Evolutionary conservation across 2,329 filamentous ascomycete species (phyloP).

Genomic region (Venturia carpophila): DNA sequence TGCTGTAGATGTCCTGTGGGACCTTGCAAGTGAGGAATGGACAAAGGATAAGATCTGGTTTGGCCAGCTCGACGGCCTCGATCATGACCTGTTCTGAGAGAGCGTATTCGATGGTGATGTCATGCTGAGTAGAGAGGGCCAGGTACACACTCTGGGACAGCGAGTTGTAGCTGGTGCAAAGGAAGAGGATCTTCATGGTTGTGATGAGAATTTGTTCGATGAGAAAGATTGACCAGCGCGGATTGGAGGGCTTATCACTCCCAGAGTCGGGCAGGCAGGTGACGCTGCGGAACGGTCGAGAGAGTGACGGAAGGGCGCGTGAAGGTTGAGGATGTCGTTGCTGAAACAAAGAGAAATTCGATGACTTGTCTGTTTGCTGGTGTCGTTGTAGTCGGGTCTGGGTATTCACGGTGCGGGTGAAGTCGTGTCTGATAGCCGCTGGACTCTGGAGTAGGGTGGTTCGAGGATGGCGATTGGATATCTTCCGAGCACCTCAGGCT

Average conservation of each 20-base stretch:
- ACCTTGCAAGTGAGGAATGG: conserved; percentile 37
- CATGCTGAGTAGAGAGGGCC: conserved; percentile 30
- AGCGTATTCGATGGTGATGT: conserved; percentile 36
- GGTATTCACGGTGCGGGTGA: no score
- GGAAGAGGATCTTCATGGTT: conserved; percentile 36
- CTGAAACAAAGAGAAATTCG: no score
- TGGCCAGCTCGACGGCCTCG: conserved; percentile 32
- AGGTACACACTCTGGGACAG: conserved; percentile 36
- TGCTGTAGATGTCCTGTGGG: conserved; percentile 32
- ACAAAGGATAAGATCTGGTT: conserved; percentile 37
- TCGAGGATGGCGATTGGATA: background rate
- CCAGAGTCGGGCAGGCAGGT: no score
- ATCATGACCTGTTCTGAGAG: conserved; percentile 26
- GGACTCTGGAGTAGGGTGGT: no score
- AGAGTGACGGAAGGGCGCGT: no score
- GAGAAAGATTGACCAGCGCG: background rate
- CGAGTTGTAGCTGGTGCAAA: conserved; percentile 41
- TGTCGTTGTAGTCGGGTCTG: no score
- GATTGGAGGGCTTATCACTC: background rate
- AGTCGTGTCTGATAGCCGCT: no score
- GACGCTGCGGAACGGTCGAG: no score
- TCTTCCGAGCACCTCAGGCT: no score
- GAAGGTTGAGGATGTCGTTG: no score
- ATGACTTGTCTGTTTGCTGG: no score
- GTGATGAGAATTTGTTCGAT: background rate